Base-by-base conservation (phyloP, 257 asterid species). In the Catharanthus roseus region DNA sequence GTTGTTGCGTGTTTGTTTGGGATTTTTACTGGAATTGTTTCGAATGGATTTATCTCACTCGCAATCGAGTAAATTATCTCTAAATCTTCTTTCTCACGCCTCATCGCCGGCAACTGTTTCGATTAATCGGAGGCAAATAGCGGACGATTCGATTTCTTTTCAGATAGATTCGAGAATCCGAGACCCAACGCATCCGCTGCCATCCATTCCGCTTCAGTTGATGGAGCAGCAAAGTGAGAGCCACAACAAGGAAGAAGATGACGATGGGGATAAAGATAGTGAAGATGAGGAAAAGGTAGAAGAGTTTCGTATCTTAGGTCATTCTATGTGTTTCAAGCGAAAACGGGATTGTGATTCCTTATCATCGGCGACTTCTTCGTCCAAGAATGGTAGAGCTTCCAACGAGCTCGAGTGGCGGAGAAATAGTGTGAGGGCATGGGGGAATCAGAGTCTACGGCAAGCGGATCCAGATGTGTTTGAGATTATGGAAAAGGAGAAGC, bases 401-500 rank as follows among this genome's bases (percentile, higher is more conserved):
- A 72, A 67, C 36, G 96, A 85, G 68, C 73, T 83, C 21, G 99
- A 87, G 42, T 69, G 83, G 6, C 82, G 92, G 18, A 84, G 81
- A 78, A 85, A 51, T 63, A 74, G 83, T 9, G 90, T 91, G 42
- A 80, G 79, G 74, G 87, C 88, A 16, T 95, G 99, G 99, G 99
- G 97, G 56, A 91, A 91, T 74, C 90, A 86, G 88, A 76, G 85
- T 71, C 67, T 95, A 19, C 79, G 69, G 33, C 78, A 61, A 23
- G 96, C 96, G 21, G 97, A 91, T 42, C 93, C 96, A 0, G 93
- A 86, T 63, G 44, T 91, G 28, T 87, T 78, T 79, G 80, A 73
- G 45, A 83, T 91, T 3, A 86, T 91, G 90, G 97, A 89, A 76
- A 87, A 89, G 81, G 97, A 91, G 86, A 91, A 87, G 83, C 84